These are phyloP conservation scores for Stemphylium lycopersici DNA, from an alignment of 2,329 filamentous ascomycete species.

Conservation along the genomic window DNA sequence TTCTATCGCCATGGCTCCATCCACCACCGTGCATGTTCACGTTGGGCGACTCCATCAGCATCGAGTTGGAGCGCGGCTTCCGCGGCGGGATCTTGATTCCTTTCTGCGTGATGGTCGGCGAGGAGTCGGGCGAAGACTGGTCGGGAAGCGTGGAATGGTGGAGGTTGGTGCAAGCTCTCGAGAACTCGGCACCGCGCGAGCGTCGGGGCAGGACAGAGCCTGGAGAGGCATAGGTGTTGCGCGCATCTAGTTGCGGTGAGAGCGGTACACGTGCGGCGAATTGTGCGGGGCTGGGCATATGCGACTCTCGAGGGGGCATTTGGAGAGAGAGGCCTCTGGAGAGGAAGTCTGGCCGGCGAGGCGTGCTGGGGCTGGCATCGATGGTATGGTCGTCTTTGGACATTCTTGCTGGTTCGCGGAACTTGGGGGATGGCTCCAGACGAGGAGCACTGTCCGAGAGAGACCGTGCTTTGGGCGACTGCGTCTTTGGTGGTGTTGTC, in stretches of 20 bases:
- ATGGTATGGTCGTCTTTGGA: conserved; percentile 56
- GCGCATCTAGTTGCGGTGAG: conserved; percentile 84
- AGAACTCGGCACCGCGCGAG: conserved; percentile 90
- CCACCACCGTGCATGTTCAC: conserved; percentile 59
- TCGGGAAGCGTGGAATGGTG: conserved; percentile 95
- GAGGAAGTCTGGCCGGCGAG: conserved; percentile 70
- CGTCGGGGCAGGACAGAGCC: conserved; percentile 86
- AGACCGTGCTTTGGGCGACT: conserved; percentile 50
- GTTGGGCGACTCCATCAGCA: conserved; percentile 68
- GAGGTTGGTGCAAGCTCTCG: conserved; percentile 87
- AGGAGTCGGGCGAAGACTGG: conserved; percentile 85
- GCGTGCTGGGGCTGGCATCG: conserved; percentile 60
- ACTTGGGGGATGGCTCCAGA: conserved; percentile 55
- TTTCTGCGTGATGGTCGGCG: conserved; percentile 79
- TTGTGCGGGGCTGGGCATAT: conserved; percentile 55
- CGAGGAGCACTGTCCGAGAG: conserved; percentile 53
- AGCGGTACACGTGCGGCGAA: conserved; percentile 69
- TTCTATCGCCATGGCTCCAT: conserved; percentile 64
- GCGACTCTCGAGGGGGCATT: conserved; percentile 63
- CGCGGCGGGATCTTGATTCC: conserved; percentile 65
- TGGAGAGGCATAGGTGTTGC: conserved; percentile 79
- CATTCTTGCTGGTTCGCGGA: conserved; percentile 47
- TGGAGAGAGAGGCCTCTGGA: conserved; percentile 72
- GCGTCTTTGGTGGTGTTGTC: conserved; percentile 45
- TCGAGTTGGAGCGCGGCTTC: conserved; percentile 51